Conservation (phyloP, 768 basidiomycete genomes). For the Tylopilus intermedius region DNA sequence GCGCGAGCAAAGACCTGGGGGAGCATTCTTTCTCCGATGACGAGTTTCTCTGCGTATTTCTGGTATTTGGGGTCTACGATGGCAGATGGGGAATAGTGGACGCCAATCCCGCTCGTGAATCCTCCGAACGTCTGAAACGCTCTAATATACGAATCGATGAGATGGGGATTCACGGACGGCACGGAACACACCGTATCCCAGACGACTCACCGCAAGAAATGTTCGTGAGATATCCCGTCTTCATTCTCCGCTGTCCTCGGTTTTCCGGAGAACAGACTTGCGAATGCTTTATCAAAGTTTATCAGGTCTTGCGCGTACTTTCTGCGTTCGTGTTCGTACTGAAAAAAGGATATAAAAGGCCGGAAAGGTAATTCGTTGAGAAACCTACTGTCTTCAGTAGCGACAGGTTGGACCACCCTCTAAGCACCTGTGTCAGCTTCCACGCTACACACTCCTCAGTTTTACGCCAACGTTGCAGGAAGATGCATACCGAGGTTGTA, state of each 20-base stretch:
- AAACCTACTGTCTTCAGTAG: conserved; percentile 39
- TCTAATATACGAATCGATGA: conserved; percentile 16
- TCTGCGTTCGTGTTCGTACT: conserved; percentile 69
- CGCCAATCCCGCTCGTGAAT: conserved; percentile 36
- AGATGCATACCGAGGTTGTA: conserved; percentile 54
- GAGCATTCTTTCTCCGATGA: conserved; percentile 37
- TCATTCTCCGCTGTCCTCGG: conserved; percentile 43
- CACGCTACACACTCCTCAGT: conserved; percentile 43
- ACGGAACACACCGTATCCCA: neutral
- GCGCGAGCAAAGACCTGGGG: conserved; percentile 34
- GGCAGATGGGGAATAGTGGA: conserved; percentile 36
- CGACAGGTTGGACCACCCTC: conserved; percentile 35
- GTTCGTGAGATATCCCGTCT: conserved; percentile 31
- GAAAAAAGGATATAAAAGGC: neutral
- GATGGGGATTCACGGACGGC: neutral
- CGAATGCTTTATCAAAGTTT: conserved; percentile 61
- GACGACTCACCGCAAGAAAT: conserved; percentile 32
- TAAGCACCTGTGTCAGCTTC: conserved; percentile 45
- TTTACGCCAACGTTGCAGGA: conserved; percentile 29
- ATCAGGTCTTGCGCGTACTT: conserved; percentile 71
- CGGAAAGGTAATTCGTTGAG: neutral
- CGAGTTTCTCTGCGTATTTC: conserved; percentile 27
- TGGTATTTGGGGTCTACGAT: conserved; percentile 33
- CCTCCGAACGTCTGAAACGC: conserved; percentile 35
- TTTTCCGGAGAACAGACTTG: conserved; percentile 64